Conservation (phyloP, 768 basidiomycete species). For the Trametes sanguinea region DNA sequence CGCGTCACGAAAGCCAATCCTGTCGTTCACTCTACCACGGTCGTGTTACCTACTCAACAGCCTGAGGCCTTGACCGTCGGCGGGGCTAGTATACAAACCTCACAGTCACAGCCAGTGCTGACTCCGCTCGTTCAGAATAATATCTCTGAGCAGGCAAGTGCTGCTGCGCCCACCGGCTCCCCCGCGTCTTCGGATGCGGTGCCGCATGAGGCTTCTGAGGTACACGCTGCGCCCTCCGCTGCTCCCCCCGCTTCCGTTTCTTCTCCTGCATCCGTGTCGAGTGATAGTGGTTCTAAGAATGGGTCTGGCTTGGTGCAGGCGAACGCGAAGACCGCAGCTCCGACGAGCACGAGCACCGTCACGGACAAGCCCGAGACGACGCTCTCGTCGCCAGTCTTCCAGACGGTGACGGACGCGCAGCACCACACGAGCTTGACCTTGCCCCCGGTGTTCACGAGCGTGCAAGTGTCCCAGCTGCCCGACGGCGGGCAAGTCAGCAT, state of each 20-base stretch:
- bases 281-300: conserved; percentile 11
- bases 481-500: conserved; percentile 48
- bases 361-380: conserved; percentile 46
- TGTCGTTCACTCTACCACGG: conserved; percentile 10
- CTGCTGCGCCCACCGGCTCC: background rate
- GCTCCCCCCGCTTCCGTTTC: conserved; percentile 1
- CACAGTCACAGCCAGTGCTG: conserved; percentile 11
- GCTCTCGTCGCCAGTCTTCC: conserved; percentile 43
- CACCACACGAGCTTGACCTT: conserved; percentile 43
- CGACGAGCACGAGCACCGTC: conserved; percentile 43
- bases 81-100: conserved; percentile 6
- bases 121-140: conserved; percentile 13
- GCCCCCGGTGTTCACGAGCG: conserved; percentile 49
- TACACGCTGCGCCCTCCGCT: conserved; percentile 4
- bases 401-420: conserved; percentile 43
- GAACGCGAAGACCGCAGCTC: conserved; percentile 24
- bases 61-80: background rate
- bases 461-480: conserved; percentile 47
- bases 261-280: background rate
- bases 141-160: conserved; percentile 1
- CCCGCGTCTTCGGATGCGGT: background rate
- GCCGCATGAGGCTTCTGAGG: background rate
- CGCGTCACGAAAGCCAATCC: conserved; percentile 6
- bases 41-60: background rate
- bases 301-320: conserved; percentile 18